These are phyloP conservation scores for Botryotinia calthae DNA, from an alignment of 2,329 filamentous ascomycete species.

Conservation along the genomic window DNA sequence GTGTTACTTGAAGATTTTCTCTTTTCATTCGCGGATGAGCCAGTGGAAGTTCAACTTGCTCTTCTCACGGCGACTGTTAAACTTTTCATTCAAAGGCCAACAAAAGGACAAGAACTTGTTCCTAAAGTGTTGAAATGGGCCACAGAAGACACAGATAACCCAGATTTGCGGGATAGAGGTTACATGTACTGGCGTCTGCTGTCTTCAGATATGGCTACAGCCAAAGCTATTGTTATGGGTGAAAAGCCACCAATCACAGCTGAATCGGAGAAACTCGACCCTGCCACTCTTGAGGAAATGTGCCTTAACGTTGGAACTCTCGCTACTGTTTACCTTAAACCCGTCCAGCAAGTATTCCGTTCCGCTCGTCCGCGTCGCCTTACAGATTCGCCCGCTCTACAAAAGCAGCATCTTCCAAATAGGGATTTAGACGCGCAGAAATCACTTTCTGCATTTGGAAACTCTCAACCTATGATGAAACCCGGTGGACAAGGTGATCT, in stretches of 20 bases:
- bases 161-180: conserved; percentile 88
- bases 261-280: conserved; percentile 91
- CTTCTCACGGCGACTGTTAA: conserved; percentile 96
- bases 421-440: conserved; percentile 57
- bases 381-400: conserved; percentile 79
- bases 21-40: conserved; percentile 89
- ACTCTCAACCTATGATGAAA: conserved; percentile 37
- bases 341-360: conserved; percentile 94
- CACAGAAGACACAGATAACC: conserved; percentile 98
- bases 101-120: conserved; percentile 88
- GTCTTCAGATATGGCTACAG: conserved; percentile 84
- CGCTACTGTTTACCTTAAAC: conserved; percentile 96
- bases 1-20: conserved; percentile 92
- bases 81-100: conserved; percentile 94
- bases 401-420: conserved; percentile 62
- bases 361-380: conserved; percentile 78
- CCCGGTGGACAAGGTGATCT: conserved; percentile 48
- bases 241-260: conserved; percentile 95
- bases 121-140: conserved; percentile 97
- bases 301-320: conserved; percentile 94
- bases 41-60: conserved; percentile 91
- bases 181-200: conserved; percentile 99
- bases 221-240: conserved; percentile 90
- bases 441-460: conserved; percentile 57
- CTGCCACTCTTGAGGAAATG: conserved; percentile 90